A percentile compares a stretch with the other conserved stretches of the same genome.
Conservation (phyloP, 805 yeast species). For the Tanozyma kutaoensis region DNA sequence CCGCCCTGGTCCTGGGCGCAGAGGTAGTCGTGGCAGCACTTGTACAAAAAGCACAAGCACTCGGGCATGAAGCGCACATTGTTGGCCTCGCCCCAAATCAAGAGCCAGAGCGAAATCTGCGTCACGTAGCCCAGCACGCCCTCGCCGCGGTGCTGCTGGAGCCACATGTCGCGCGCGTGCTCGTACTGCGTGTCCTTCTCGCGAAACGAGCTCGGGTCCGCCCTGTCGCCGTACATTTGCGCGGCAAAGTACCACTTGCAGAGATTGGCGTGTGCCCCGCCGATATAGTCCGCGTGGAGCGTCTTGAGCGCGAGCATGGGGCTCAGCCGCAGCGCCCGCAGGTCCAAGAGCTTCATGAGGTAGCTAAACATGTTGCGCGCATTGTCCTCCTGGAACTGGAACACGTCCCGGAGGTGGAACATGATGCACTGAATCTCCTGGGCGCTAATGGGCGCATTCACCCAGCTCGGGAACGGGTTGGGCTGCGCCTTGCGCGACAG, state of each 20-base stretch:
- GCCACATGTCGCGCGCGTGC: too few relatives aligned
- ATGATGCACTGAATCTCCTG: too few relatives aligned
- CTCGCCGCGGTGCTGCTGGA: slow-evolving; percentile 13
- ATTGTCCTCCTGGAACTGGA: slow-evolving; percentile 80
- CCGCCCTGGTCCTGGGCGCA: slow-evolving; percentile 8
- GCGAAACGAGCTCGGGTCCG: too few relatives aligned
- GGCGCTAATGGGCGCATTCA: too few relatives aligned
- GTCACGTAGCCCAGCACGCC: slow-evolving; percentile 57
- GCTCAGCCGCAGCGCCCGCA: slow-evolving; percentile 70
- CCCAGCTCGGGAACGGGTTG: too few relatives aligned
- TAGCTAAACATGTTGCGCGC: slow-evolving; percentile 72
- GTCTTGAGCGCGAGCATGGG: slow-evolving; percentile 61
- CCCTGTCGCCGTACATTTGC: slow-evolving; percentile 33
- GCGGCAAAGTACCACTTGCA: slow-evolving; percentile 90
- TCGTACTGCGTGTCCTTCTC: too few relatives aligned
- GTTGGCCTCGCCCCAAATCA: slow-evolving; percentile 71
- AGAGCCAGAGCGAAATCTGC: slow-evolving; percentile 50
- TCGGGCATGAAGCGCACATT: slow-evolving; percentile 82
- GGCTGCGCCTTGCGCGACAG: too few relatives aligned
- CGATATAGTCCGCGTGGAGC: slow-evolving; percentile 83
- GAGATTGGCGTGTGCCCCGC: slow-evolving; percentile 80
- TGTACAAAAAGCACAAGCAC: slow-evolving; percentile 61
- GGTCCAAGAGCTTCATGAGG: slow-evolving; percentile 69
- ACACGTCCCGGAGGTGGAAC: too few relatives aligned
- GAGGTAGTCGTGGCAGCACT: slow-evolving; percentile 56